phyloP scores from a whole-genome alignment of 176 grass and related monocot genomes.

The Tillandsia leiboldiana region DNA sequence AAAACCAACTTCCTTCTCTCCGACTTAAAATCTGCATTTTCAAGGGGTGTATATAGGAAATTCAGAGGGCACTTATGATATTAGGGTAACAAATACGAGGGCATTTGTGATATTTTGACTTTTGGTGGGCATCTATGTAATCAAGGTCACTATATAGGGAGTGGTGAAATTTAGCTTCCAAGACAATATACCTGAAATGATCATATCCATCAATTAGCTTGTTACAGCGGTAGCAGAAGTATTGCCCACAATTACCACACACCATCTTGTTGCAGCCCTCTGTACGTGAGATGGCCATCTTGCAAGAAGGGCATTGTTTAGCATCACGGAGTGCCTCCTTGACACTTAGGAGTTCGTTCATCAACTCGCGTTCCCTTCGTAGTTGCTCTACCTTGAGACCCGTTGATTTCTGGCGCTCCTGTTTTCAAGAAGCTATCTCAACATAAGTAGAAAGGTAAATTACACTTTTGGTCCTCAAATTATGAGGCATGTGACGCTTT shows the following conservation, averaged over 20 bases:
- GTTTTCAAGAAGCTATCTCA: slow-evolving; percentile 23
- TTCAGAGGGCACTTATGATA: too few relatives aligned
- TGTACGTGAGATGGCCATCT: slow-evolving; percentile 66
- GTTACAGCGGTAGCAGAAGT: slow-evolving; percentile 78
- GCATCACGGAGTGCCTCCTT: slow-evolving; percentile 60
- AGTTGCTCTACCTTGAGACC: slow-evolving; percentile 11
- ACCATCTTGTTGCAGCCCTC: slow-evolving; percentile 88
- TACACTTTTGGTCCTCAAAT: too few relatives aligned
- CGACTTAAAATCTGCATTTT: not conserved
- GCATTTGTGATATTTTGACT: too few relatives aligned
- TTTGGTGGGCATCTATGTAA: too few relatives aligned
- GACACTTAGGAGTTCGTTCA: slow-evolving; percentile 55
- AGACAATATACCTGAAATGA: slow-evolving; percentile 52
- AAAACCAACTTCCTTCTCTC: not conserved
- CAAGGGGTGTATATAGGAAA: too few relatives aligned
- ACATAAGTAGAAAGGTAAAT: not conserved
- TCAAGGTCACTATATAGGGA: too few relatives aligned
- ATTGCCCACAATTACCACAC: slow-evolving; percentile 46
- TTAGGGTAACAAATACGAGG: too few relatives aligned
- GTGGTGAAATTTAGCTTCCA: not conserved
- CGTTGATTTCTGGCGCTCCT: slow-evolving; percentile 41
- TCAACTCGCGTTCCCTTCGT: slow-evolving; percentile 29
- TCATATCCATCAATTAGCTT: slow-evolving; percentile 61
- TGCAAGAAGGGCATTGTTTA: slow-evolving; percentile 61
- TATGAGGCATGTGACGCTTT: too few relatives aligned